Evolutionary conservation across 225 moss, liverwort and hornwort genomes (phyloP).

Genomic region (Sphagnum contortum): DNA sequence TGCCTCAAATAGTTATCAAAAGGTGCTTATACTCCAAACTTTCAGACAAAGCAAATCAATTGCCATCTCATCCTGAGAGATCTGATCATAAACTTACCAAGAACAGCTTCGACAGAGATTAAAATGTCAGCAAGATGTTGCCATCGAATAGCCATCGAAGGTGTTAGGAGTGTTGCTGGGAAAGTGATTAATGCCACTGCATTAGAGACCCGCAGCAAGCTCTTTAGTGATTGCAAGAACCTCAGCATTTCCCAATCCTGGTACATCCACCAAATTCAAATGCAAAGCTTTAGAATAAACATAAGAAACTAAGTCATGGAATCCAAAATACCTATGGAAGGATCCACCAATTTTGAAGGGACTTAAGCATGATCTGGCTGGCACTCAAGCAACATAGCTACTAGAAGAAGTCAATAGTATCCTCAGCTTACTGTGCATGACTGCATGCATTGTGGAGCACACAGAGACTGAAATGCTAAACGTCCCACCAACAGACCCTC

Average conservation of each 20-base stretch:
- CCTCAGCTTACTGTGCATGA: conserved; percentile 46
- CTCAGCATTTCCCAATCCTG: conserved; percentile 94
- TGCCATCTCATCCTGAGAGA: too few species aligned
- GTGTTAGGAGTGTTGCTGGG: conserved; percentile 61
- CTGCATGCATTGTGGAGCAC: conserved; percentile 84
- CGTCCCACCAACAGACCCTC: conserved; percentile 57
- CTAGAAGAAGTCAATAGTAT: not conserved
- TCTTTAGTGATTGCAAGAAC: conserved; percentile 75
- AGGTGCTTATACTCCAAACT: too few species aligned
- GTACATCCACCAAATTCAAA: not conserved
- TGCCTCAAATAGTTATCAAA: too few species aligned
- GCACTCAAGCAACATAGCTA: too few species aligned
- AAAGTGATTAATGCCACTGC: conserved; percentile 79
- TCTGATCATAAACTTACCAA: conserved; percentile 30
- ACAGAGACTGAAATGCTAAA: conserved; percentile 75
- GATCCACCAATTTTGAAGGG: too few species aligned
- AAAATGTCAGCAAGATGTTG: conserved; percentile 85
- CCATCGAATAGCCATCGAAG: conserved; percentile 70
- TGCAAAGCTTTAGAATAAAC: not conserved
- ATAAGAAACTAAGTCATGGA: too few species aligned
- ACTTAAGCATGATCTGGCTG: too few species aligned
- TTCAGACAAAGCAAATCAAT: too few species aligned
- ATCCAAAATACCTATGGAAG: too few species aligned
- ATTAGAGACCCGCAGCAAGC: conserved; percentile 57
- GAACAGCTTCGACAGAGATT: conserved; percentile 70